Conservation (phyloP, 495 filamentous ascomycete species). For the Halenospora varia region DNA sequence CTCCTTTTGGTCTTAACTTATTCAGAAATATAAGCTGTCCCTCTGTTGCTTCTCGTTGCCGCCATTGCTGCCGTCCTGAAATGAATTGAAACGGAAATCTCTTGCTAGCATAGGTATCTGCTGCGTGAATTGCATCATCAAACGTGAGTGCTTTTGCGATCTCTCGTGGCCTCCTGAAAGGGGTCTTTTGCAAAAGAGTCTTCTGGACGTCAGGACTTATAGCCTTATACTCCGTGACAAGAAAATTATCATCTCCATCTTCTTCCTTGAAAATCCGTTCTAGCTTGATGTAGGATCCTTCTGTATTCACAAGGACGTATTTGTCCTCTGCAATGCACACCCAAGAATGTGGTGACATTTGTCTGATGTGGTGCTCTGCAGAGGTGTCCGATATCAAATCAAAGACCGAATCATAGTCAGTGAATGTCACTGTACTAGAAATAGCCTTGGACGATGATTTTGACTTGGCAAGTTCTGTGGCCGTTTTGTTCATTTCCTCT, state of each 20-base stretch:
- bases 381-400: conserved; percentile 83
- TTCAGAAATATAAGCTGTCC: conserved; percentile 73
- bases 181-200: too few relatives aligned
- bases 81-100: conserved; percentile 60
- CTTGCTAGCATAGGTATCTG: conserved; percentile 71
- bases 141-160: conserved; percentile 59
- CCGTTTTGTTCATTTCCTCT: conserved; percentile 25
- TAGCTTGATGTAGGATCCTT: conserved; percentile 59
- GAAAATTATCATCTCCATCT: conserved; percentile 1
- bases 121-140: conserved; percentile 69
- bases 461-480: neutral
- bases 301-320: conserved; percentile 59
- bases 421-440: conserved; percentile 57
- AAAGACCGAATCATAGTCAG: conserved; percentile 82
- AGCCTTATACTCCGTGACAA: conserved; percentile 26
- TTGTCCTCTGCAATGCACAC: conserved; percentile 62
- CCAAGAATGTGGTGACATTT: conserved; percentile 72
- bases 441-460: neutral
- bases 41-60: conserved; percentile 57
- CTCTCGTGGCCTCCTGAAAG: conserved; percentile 60
- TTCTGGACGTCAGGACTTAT: conserved; percentile 21
- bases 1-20: conserved; percentile 49
- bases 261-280: conserved; percentile 37
- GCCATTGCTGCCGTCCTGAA: conserved; percentile 57
- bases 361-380: conserved; percentile 71